A percentile compares a stretch with the other conserved stretches of the same genome.
Conservation (phyloP, 116 monocot genomes). For the Posidonia oceanica region DNA sequence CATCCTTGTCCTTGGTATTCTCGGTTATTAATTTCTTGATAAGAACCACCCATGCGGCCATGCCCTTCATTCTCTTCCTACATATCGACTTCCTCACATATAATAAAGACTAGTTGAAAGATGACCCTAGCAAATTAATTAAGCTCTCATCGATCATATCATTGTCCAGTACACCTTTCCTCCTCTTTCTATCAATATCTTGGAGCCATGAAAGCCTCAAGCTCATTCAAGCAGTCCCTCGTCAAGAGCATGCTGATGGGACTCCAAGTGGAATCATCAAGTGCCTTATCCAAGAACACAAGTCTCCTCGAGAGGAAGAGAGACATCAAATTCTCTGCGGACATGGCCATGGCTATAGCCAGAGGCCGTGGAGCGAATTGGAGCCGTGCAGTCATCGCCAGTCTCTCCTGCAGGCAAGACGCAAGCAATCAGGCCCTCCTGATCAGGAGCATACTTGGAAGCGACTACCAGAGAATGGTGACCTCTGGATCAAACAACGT, state of each 20-base stretch:
- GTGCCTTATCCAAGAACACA: conserved; percentile 13
- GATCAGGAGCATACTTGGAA: conserved; percentile 6
- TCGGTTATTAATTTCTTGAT: neutral
- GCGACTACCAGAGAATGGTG: neutral
- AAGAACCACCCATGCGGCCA: neutral
- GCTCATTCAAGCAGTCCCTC: conserved; percentile 33
- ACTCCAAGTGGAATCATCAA: conserved; percentile 12
- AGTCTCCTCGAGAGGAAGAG: conserved; percentile 44
- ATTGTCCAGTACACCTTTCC: neutral
- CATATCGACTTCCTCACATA: neutral
- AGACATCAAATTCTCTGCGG: conserved; percentile 46
- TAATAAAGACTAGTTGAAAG: neutral
- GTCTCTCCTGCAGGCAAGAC: conserved; percentile 4
- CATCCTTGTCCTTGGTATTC: neutral
- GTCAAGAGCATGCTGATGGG: conserved; percentile 42
- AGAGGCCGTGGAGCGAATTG: conserved; percentile 30
- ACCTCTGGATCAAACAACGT: neutral
- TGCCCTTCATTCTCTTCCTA: neutral
- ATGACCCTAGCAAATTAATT: neutral
- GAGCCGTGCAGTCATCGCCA: conserved; percentile 36
- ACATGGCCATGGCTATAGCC: conserved; percentile 48
- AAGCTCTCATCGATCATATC: neutral
- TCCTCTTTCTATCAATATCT: neutral
- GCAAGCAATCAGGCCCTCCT: conserved; percentile 5
- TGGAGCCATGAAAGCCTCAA: conserved; percentile 32